Base-by-base conservation (phyloP, 331 rosid species). In the Acacia concinna region DNA sequence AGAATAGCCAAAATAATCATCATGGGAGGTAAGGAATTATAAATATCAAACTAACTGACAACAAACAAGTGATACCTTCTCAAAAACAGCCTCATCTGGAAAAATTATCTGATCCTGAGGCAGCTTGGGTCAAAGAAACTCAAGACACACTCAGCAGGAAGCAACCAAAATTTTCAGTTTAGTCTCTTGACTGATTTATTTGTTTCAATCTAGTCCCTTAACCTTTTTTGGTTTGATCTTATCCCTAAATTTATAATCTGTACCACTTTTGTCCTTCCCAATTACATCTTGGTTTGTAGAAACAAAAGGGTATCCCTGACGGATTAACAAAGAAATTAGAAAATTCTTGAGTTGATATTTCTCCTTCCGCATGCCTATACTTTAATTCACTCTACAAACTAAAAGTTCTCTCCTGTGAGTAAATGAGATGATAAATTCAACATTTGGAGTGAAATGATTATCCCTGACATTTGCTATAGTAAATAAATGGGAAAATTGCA, bases 11-110 rank as follows among this genome's bases (percentile, higher is more conserved):
- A 62, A 74, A 57, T 54, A 59, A 49, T 15, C 20, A 69, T 68
- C 25, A 73, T 62, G 77, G 56, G 34, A 13, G 74, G 54, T 28
- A 20, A 75, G 25, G 40, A 41, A 68, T 52, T 34, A 67, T 37
- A 43, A 79, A 82, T 4, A 34, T 43, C 56, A 60, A 63, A 82
- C 49, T 38, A 30, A 51, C 84, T 65, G 52, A 84, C 20, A 18
- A 77, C 8, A 37, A 75, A 75, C 68, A 17, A 12, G 57, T 20
- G 52, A 57, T 85, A 92, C 98, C 98, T 94, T 90, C 86, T 92
- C 98, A 81, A 94, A 92, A 84, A 86, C 82, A 75, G 98, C 98
- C 83, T 94, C 98, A 41, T 87, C 91, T 20, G 98, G 98, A 86
- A 94, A 92, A 63, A 94, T 82, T 81, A 94, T 94, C 81, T 94